phyloP scores from a whole-genome alignment of 2,329 filamentous ascomycete species.

The Aspergillus nomiae region DNA sequence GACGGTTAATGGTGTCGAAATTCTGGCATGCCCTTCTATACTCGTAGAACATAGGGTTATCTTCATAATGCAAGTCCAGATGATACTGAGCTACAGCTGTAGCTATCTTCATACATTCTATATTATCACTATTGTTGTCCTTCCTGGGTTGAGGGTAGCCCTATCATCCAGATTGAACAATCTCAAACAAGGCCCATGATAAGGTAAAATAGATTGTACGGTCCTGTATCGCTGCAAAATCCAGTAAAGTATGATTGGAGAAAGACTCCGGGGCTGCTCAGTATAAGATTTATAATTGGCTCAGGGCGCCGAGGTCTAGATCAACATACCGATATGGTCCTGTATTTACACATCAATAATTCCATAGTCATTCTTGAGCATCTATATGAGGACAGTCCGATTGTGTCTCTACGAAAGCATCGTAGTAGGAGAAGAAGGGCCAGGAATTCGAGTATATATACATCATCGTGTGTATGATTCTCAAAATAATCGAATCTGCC shows the following conservation, averaged over 20 bases:
- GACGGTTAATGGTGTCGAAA: not conserved
- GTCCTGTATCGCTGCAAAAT: not conserved
- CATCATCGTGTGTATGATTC: not conserved
- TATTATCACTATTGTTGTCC: not conserved
- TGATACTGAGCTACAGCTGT: not conserved
- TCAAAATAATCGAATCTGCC: not conserved
- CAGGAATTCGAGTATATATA: not conserved
- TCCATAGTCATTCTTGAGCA: not conserved
- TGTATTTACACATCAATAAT: not conserved
- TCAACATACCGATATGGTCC: slow-evolving; percentile 8
- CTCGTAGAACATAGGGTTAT: not conserved
- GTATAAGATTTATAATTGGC: slow-evolving; percentile 1
- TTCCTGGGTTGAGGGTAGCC: too few relatives aligned
- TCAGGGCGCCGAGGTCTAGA: not conserved
- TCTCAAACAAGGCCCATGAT: not conserved
- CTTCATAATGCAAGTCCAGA: not conserved
- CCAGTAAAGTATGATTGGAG: not conserved
- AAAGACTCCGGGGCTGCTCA: not conserved
- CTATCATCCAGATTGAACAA: not conserved
- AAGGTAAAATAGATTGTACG: not conserved
- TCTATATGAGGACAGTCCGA: not conserved
- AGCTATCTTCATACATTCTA: not conserved
- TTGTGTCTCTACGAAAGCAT: not conserved
- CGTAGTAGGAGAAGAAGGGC: not conserved
- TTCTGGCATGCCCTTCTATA: not conserved